Evolutionary conservation across 805 yeast species (phyloP), one percentile per base, ranked within the genome.

Genomic region (Candida manassasensis): DNA sequence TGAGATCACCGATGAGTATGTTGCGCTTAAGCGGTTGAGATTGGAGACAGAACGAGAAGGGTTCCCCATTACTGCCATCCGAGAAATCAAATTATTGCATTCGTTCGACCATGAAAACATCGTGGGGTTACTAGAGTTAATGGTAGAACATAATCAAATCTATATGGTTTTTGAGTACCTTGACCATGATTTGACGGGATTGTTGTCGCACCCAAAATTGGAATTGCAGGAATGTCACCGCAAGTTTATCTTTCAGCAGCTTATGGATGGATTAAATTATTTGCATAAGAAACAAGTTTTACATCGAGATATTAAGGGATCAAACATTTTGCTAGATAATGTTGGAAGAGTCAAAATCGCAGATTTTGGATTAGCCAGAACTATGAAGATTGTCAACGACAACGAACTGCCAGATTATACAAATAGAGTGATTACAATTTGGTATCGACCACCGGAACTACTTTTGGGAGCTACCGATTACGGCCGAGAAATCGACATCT

Each of bases 371-470:
- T 64, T 84, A 37, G 94, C 94, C 0, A 65, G 93, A 48, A 77
- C 75, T 35, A 81, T 84, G 85, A 80, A 78, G 49, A 67, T 71
- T 16, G 61, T 73, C 22, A 64, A 63, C 41, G 55, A 62, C 3
- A 68, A 70, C 6, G 75, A 73, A 32, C 67, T 74, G 14, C 84
- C 85, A 3, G 93, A 88, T 48, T 90, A 90, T 59, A 90, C 98
- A 2, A 93, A 93, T 55, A 65, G 98, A 37, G 97, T 93, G 27
- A 93, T 93, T 36, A 93, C 98, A 0, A 65, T 93, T 25, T 93
- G 98, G 98, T 90, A 93, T 57, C 73, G 98, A 40, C 98, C 98
- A 1, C 97, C 97, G 0, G 98, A 90, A 57, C 69, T 93, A 21
- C 63, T 93, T 25, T 59, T 93, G 39, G 98, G 98, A 1, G 79